Base-by-base conservation (phyloP, 164 flowering plant species). In the Aristolochia fimbriata region DNA sequence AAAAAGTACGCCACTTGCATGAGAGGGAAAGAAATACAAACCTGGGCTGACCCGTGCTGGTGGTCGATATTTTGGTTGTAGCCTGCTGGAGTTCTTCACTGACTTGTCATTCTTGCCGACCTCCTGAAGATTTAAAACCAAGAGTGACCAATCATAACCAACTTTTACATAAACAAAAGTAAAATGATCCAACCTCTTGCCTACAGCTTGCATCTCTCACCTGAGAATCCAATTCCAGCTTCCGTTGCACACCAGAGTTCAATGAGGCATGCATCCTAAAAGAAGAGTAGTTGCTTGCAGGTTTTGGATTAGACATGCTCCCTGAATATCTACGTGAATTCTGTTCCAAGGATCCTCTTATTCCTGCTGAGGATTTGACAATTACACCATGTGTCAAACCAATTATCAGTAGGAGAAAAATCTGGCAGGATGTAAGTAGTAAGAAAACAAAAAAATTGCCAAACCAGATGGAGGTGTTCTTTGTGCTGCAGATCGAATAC, bases 381-480 rank as follows among this genome's bases (percentile, higher is more conserved):
- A 53, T 12, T 41, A 12, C 15, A 25, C 33, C 46, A 57, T 14
- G 47, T 51, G 12, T 19, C 52, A 31, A 45, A 7, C 20, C 53
- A 16, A 10, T 11, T 6, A 13, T 12, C 14, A 41, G 47, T 12
- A 51, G 19, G 19, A 51, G 20, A 63, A 55, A 30, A 14, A 2
- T 1, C 17, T 30, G 43, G 41, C 15, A 15, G 30, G 0, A 49
- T 27, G 15, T 31, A 55, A n/a, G 0, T 1, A 48, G 15, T 45
- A 14, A 43, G 1, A 37, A n/a, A n/a, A 9, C 14, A 43, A 15
- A 45, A 17, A 48, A 25, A 5, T 58, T 14, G 15, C 74, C 78
- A 66, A 56, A 86, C 96, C 91, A 68, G 92, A 71, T 60, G 94
- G 99, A 61, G 99, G 96, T 21, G 96, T 88, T 65, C 87, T 79